These are phyloP conservation scores for Acanthamoeba triangularis DNA, from an alignment of 208 protist species.

Conservation along the genomic window DNA sequence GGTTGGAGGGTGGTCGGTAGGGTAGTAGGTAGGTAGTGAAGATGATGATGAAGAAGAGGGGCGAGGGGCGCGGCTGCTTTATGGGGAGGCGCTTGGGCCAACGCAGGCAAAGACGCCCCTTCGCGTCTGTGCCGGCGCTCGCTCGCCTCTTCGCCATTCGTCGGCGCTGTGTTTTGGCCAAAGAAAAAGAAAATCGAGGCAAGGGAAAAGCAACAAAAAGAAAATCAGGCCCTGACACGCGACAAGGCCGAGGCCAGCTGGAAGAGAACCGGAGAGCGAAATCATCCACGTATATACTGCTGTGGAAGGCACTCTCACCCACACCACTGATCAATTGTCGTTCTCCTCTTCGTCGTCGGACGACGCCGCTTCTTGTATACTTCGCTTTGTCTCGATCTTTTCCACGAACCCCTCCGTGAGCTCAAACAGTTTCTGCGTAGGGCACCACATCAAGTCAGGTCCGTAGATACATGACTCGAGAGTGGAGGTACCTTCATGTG, in stretches of 20 bases:
- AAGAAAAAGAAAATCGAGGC: background rate
- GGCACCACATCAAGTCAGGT: background rate
- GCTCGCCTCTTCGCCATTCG: background rate
- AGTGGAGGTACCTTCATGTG: background rate
- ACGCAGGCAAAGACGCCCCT: background rate
- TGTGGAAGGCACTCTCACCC: background rate
- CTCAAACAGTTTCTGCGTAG: conserved; percentile 29
- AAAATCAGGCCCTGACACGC: background rate
- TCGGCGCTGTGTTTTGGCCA: background rate
- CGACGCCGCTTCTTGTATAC: background rate
- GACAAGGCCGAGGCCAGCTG: too few relatives aligned
- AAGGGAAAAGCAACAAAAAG: background rate
- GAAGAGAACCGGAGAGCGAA: too few relatives aligned
- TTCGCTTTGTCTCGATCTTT: conserved; percentile 55
- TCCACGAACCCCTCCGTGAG: conserved; percentile 21
- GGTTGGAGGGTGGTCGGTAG: too few relatives aligned
- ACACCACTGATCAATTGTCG: background rate
- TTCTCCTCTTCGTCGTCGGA: background rate
- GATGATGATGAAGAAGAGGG: background rate
- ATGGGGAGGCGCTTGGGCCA: background rate
- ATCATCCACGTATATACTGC: too few relatives aligned
- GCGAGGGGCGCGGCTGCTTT: background rate
- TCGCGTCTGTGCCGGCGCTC: background rate
- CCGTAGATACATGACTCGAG: background rate
- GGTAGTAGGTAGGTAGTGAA: too few relatives aligned